phyloP scores from a whole-genome alignment of 257 asterid species.

The Fraxinus anomala region DNA sequence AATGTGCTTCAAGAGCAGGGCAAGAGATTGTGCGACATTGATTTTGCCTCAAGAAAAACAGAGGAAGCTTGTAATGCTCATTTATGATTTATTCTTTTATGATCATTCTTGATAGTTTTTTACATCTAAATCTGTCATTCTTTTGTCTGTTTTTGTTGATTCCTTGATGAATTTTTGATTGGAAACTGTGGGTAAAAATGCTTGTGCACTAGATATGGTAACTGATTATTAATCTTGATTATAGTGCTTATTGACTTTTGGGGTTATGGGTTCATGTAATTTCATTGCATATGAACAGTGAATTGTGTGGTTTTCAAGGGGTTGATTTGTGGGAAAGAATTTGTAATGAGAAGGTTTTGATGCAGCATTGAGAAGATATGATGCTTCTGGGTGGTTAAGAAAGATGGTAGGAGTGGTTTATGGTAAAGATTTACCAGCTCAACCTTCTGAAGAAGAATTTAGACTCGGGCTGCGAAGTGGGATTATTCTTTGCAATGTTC shows the following conservation, averaged over 20 bases:
- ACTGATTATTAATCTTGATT: slow-evolving; percentile 3
- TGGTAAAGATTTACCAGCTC: slow-evolving; percentile 87
- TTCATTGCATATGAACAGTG: slow-evolving; percentile 17
- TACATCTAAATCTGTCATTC: not conserved
- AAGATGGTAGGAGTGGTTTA: slow-evolving; percentile 85
- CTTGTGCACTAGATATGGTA: not conserved
- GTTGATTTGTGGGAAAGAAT: slow-evolving; percentile 11
- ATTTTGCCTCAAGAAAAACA: slow-evolving; percentile 74
- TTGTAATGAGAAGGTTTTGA: slow-evolving; percentile 23
- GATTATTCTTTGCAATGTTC: slow-evolving; percentile 82
- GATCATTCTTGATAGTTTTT: not conserved
- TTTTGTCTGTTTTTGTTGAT: not conserved
- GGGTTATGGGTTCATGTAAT: slow-evolving; percentile 15
- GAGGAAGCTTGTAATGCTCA: slow-evolving; percentile 69
- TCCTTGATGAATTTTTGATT: not conserved
- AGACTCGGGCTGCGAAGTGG: slow-evolving; percentile 89
- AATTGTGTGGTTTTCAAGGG: not conserved
- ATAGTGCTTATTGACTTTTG: not conserved
- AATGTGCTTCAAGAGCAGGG: slow-evolving; percentile 72
- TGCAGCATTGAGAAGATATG: slow-evolving; percentile 89
- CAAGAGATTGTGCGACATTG: slow-evolving; percentile 53
- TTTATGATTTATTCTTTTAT: not conserved
- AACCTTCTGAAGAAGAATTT: slow-evolving; percentile 92
- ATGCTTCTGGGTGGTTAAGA: slow-evolving; percentile 84
- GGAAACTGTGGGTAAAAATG: slow-evolving; percentile 15